phyloP scores from a whole-genome alignment of 163 green algal genomes.

The Prototheca wickerhamii region DNA sequence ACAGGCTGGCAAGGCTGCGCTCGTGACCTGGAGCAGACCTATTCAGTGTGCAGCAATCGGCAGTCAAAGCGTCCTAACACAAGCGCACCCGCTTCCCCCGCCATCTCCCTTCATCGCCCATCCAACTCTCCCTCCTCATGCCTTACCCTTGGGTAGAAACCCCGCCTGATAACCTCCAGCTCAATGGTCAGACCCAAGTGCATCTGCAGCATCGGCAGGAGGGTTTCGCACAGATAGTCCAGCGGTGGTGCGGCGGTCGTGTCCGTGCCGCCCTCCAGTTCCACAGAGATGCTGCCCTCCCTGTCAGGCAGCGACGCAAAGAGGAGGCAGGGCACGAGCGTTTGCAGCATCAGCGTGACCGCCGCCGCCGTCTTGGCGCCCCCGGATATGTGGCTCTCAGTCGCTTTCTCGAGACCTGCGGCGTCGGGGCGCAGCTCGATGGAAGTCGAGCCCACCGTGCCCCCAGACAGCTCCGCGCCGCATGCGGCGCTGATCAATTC shows the following conservation, averaged over 20 bases:
- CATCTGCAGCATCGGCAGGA: conserved; percentile 53
- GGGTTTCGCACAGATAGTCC: conserved; percentile 61
- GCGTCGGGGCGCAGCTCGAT: conserved; percentile 27
- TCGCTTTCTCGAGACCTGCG: conserved; percentile 12
- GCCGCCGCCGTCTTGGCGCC: conserved; percentile 68
- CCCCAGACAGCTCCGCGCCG: conserved; percentile 34
- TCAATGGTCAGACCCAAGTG: conserved; percentile 30
- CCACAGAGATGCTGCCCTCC: conserved; percentile 11
- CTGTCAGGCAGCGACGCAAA: conserved; percentile 11
- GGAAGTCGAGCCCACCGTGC: conserved; percentile 27
- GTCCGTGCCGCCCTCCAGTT: conserved; percentile 70
- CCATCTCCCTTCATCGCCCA: background rate
- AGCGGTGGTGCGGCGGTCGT: conserved; percentile 62
- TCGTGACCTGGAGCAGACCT: too few species aligned
- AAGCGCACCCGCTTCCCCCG: background rate
- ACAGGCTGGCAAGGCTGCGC: too few species aligned
- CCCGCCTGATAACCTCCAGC: conserved; percentile 38
- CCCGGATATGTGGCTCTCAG: conserved; percentile 25
- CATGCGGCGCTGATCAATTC: conserved; percentile 35
- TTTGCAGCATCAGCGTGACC: conserved; percentile 70
- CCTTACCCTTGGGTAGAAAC: conserved; percentile 50
- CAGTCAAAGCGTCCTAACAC: too few species aligned
- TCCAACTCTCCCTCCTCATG: background rate
- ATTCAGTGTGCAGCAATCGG: too few species aligned
- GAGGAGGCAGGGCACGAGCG: conserved; percentile 54